Evolutionary conservation across 2,329 filamentous ascomycete genomes (phyloP).

Genomic region (Alternaria triticimaculans): DNA sequence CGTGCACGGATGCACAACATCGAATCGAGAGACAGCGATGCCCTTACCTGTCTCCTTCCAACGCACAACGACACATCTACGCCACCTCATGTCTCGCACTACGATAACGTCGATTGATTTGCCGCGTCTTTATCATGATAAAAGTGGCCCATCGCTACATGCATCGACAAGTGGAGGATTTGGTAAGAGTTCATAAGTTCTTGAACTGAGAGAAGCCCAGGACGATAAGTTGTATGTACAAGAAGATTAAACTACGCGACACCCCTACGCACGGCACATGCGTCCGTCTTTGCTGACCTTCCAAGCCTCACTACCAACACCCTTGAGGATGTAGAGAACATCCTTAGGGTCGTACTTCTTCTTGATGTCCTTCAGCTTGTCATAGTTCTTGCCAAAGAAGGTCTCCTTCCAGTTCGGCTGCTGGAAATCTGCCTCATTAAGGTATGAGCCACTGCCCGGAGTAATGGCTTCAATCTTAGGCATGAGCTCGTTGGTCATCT

Average conservation of each 20-base stretch:
- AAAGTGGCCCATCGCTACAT: too few species aligned
- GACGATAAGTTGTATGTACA: not conserved
- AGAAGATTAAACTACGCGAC: not conserved
- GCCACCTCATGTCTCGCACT: not conserved
- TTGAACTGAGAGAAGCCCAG: not conserved
- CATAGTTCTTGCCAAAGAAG: slow-evolving; percentile 34
- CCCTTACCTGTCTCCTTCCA: too few species aligned
- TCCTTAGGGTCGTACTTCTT: slow-evolving; percentile 27
- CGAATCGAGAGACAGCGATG: not conserved
- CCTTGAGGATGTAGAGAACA: slow-evolving; percentile 27
- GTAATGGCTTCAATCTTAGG: slow-evolving; percentile 31
- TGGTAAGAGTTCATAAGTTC: not conserved
- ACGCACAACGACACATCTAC: not conserved
- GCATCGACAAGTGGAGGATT: not conserved
- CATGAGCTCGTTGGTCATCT: slow-evolving; percentile 32
- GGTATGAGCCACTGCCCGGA: slow-evolving; percentile 33
- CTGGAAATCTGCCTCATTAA: slow-evolving; percentile 40
- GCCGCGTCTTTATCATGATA: too few species aligned
- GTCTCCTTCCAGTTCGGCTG: slow-evolving; percentile 30
- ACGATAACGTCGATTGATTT: too few species aligned
- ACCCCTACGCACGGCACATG: slow-evolving; percentile 13
- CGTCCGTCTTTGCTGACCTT: slow-evolving; percentile 15
- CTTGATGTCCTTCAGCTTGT: slow-evolving; percentile 27
- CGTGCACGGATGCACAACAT: not conserved
- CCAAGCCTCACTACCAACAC: slow-evolving; percentile 34